Evolutionary conservation across 1,284 basidiomycete genomes (phyloP), one percentile per base, ranked within the genome.

Genomic region (Kwoniella shivajii): DNA sequence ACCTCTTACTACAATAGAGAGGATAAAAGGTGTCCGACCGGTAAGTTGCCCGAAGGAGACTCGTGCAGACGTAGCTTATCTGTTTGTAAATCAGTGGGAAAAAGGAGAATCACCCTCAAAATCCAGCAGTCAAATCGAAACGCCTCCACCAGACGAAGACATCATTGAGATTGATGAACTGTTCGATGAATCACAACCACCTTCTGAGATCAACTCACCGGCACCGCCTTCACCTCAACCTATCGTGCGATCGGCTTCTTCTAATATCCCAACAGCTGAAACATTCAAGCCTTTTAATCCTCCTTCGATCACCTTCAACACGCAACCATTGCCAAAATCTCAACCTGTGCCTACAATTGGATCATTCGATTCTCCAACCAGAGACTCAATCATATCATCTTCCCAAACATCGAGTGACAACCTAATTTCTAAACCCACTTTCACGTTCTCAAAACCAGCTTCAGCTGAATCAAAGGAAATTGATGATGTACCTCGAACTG

Each of bases 221-320:
- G 27, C 53, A 4, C 13, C 49, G 26, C 49, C 46, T 11, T 20
- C 41, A 38, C 55, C 52, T 7, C 39, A 24, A 2, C 37, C 46
- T 6, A 18, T 44, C 6, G 22, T 49, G 30, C 37, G 26, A 38
- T 36, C 61, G 13, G 47, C 54, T 10, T 43, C 57, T 7, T 20
- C 54, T 22, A 48, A 57, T 39, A 48, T 59, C 7, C 61, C 64
- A 6, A 52, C 54, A 22, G 63, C 67, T 2, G 59, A 63, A 29
- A 59, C 66, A 1, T 66, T 66, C 60, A 58, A 64, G 46, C 60
- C 67, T 2, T 65, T 62, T 43, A 51, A 36, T 29, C 18, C 59
- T 20, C 59, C 60, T 14, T 30, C 50, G 27, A 20, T 55, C 33
- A 53, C 49, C 1, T 54, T 48, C 34, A 46, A 45, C 10, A n/a